A percentile compares a stretch with the other conserved stretches of the same genome.
Evolutionary conservation across 768 basidiomycete genomes (phyloP).

Genomic region (Termitomyces sp.): DNA sequence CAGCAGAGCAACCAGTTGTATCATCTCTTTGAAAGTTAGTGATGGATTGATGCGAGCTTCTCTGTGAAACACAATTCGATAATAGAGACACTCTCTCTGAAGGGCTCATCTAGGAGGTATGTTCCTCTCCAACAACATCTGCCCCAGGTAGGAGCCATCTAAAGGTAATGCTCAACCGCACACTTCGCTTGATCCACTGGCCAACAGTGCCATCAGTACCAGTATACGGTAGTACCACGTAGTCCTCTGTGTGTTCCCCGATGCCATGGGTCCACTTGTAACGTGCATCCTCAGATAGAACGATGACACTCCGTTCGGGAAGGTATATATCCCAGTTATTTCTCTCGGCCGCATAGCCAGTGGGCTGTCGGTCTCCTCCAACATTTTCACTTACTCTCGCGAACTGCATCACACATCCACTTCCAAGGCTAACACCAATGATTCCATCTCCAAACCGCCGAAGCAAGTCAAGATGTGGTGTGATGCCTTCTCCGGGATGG

Average conservation of each 20-base stretch:
- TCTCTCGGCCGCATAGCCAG: conserved; percentile 7
- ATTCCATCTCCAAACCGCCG: conserved; percentile 86
- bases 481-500: conserved; percentile 83
- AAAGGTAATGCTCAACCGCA: conserved; percentile 78
- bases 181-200: conserved; percentile 43
- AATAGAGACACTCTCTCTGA: background rate
- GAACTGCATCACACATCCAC: conserved; percentile 81
- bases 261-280: conserved; percentile 92
- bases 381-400: conserved; percentile 19
- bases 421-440: conserved; percentile 77
- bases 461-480: conserved; percentile 83
- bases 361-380: background rate
- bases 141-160: conserved; percentile 84
- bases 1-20: no score
- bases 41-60: background rate
- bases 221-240: conserved; percentile 35
- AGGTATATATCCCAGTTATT: conserved; percentile 56
- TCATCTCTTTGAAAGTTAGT: no score
- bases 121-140: conserved; percentile 57
- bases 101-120: background rate
- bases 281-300: conserved; percentile 76
- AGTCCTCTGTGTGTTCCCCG: conserved; percentile 51
- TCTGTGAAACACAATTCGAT: background rate
- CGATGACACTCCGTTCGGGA: conserved; percentile 68
- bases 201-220: conserved; percentile 17